A percentile compares a stretch with the other conserved stretches of the same genome.
These are phyloP conservation scores for Funneliformis caledonium DNA, from an alignment of 371 early-diverging fungal species.

Conservation along the genomic window DNA sequence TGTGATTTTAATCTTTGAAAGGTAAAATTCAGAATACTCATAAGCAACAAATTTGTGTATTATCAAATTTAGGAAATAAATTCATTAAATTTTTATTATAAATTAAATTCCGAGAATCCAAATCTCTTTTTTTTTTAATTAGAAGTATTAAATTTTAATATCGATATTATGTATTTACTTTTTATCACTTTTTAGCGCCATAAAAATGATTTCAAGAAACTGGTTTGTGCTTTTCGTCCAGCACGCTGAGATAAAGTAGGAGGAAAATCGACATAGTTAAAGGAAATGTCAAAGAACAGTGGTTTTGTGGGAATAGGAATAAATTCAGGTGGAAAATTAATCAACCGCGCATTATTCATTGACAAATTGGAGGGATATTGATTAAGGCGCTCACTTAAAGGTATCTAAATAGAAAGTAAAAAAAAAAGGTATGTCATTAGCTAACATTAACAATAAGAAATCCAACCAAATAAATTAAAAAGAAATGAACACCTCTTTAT, in stretches of 20 bases:
- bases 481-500: neutral
- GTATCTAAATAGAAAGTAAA: conserved; percentile 43
- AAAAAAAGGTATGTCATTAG: neutral
- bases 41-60: too few relatives aligned
- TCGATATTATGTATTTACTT: too few relatives aligned
- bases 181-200: conserved; percentile 40
- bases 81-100: too few relatives aligned
- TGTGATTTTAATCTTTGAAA: too few relatives aligned
- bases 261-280: conserved; percentile 72
- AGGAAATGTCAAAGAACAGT: conserved; percentile 81
- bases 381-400: conserved; percentile 57
- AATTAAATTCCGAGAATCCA: too few relatives aligned
- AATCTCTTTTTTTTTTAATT: too few relatives aligned
- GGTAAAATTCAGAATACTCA: too few relatives aligned
- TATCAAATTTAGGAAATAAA: too few relatives aligned
- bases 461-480: neutral
- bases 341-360: conserved; percentile 53
- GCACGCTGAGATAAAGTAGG: conserved; percentile 45
- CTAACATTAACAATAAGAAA: neutral
- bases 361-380: conserved; percentile 56
- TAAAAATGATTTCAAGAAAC: conserved; percentile 45
- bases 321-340: conserved; percentile 72
- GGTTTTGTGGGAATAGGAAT: conserved; percentile 78
- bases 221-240: conserved; percentile 40
- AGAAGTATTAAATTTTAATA: too few relatives aligned